Evolutionary conservation across 306 rosid species (phyloP).

Genomic region (Quercus rubra): DNA sequence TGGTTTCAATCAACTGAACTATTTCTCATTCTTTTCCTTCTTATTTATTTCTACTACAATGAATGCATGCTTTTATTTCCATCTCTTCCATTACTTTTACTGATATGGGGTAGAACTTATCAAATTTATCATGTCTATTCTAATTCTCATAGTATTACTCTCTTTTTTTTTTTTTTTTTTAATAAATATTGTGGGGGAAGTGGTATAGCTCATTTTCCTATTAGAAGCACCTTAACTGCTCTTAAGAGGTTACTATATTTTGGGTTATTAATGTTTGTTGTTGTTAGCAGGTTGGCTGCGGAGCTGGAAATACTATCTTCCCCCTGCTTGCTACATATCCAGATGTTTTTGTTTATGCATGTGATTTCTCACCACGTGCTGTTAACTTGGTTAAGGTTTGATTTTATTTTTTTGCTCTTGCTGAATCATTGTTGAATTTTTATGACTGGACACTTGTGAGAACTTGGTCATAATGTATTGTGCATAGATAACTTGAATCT

Average conservation of each 20-base stretch:
- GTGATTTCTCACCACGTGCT: conserved; percentile 95
- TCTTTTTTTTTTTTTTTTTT: too few relatives aligned
- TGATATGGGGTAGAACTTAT: background rate
- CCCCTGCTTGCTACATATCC: conserved; percentile 73
- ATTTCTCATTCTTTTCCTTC: background rate
- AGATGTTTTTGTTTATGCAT: conserved; percentile 75
- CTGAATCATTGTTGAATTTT: background rate
- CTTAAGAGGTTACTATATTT: background rate
- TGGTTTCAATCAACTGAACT: background rate
- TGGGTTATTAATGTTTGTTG: conserved; percentile 9
- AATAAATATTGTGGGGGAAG: too few relatives aligned
- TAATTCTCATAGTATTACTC: too few relatives aligned
- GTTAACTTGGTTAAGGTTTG: conserved; percentile 79
- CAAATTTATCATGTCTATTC: too few relatives aligned
- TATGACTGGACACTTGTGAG: background rate
- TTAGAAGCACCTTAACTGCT: conserved; percentile 1
- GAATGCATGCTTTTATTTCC: background rate
- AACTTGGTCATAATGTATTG: conserved; percentile 8
- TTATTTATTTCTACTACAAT: background rate
- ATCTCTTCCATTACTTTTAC: background rate
- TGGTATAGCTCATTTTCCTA: background rate
- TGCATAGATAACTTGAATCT: background rate
- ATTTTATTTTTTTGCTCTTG: conserved; percentile 8
- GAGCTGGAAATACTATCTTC: conserved; percentile 91
- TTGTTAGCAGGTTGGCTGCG: conserved; percentile 74